Evolutionary conservation across 768 basidiomycete genomes (phyloP), one percentile per base, ranked within the genome.

Genomic region (Leccinum truebloodii): DNA sequence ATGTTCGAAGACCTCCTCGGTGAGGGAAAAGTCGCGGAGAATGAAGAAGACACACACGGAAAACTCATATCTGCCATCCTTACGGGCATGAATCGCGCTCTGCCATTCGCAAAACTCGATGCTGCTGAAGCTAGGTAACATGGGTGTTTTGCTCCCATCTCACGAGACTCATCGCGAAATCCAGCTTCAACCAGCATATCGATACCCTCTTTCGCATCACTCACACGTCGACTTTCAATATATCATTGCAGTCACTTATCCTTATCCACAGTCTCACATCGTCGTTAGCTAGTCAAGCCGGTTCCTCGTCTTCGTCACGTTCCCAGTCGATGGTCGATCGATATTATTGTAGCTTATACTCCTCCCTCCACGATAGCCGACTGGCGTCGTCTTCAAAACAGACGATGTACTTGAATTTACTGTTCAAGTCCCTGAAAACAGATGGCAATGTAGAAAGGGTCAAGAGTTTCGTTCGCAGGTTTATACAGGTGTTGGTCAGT

Each of bases 211-310:
- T 98, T 82, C 82, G 88, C 50, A 94, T 99, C 69, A 95, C 94
- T 3, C 96, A 98, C 75, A 90, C 85, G 8, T 95, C 94, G 8
- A 97, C 95, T 0, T 99, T 99, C 85, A 97, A 96, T 73, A 94
- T 94, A 68, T 94, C 94, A 10, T 83, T 98, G 4, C 96, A 96
- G 72, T 92, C 95, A 0, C 85, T 98, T 1, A 83, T 90, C 41
- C 82, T 98, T 6, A 90, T 98, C 60, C 90, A 90, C 69, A 94
- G 93, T 66, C 90, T 98, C 41, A 78, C 85, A 16, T 76, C 83
- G 0, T 81, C 87, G 0, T 79, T 88, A 8, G 65, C 79, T 20
- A 67, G 77, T 16, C 69, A 79, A 1, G 67, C 80, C 8, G 63
- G 79, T 13, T 75, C 79, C 0, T 75, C 82, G 0, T 74, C 81